phyloP scores from a whole-genome alignment of 2,329 filamentous ascomycete species.

The Penicillium griseofulvum region DNA sequence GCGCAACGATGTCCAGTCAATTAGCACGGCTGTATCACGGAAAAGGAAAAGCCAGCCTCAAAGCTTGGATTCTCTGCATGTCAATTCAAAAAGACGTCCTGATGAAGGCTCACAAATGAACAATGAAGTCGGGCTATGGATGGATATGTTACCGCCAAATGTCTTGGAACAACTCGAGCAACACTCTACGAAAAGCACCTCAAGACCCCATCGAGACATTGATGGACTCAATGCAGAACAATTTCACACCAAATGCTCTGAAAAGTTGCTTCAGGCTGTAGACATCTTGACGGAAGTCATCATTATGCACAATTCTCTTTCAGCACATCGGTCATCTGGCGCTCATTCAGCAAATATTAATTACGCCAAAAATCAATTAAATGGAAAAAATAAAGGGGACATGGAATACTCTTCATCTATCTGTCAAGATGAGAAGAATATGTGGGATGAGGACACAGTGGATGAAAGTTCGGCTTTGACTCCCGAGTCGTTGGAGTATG shows the following conservation, averaged over 20 bases:
- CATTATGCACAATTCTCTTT: neutral
- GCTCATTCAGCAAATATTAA: neutral
- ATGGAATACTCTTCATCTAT: neutral
- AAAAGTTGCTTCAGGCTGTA: neutral
- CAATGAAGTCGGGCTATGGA: neutral
- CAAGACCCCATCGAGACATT: neutral
- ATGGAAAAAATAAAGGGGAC: no score
- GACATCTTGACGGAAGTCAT: neutral
- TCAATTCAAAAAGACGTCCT: neutral
- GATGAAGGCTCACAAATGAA: no score
- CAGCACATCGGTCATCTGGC: neutral
- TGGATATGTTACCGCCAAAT: neutral
- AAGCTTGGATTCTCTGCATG: neutral
- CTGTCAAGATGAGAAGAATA: neutral
- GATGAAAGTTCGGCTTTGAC: neutral
- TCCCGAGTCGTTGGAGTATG: neutral
- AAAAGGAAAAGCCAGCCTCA: neutral
- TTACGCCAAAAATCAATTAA: no score
- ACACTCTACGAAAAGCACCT: neutral
- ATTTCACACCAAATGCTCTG: neutral
- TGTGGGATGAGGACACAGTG: neutral
- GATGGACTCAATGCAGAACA: neutral
- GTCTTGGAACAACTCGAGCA: neutral
- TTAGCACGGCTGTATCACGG: neutral
- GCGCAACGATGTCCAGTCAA: neutral